Percentiles rank a stretch among this genome's conserved stretches.
These are phyloP conservation scores for Termitomyces sp. DNA, from an alignment of 768 basidiomycete species.

Conservation along the genomic window DNA sequence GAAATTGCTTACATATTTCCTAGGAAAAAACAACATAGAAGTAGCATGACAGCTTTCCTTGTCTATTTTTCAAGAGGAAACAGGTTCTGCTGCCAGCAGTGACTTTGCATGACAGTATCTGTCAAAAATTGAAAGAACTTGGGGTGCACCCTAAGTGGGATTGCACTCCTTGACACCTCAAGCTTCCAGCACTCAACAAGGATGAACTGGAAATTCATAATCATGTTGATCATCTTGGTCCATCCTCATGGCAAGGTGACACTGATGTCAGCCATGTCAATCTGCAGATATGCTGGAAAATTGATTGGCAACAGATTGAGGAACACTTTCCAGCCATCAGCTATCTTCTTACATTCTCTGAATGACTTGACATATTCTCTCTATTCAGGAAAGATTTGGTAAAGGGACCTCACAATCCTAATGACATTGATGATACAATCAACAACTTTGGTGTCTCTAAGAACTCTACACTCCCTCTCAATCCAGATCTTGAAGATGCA, in stretches of 20 bases:
- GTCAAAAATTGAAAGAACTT: constrained; percentile 29
- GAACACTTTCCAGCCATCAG: neutral
- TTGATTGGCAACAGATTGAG: neutral
- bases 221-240: constrained; percentile 28
- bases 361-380: neutral
- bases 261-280: constrained; percentile 19
- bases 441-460: neutral
- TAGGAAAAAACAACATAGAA: no score
- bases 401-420: neutral
- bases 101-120: no score
- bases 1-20: no score
- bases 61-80: no score
- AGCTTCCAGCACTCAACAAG: constrained; percentile 21
- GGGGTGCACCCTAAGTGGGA: constrained; percentile 34
- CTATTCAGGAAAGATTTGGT: neutral
- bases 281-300: constrained; percentile 16
- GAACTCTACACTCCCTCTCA: neutral
- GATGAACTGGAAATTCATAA: constrained; percentile 17
- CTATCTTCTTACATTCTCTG: neutral
- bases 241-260: constrained; percentile 29
- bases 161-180: constrained; percentile 25
- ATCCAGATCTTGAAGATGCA: neutral
- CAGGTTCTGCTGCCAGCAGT: no score
- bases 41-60: no score
- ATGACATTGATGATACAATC: neutral